Base-by-base conservation (phyloP, 768 basidiomycete species). In the Pleurotus platypus region DNA sequence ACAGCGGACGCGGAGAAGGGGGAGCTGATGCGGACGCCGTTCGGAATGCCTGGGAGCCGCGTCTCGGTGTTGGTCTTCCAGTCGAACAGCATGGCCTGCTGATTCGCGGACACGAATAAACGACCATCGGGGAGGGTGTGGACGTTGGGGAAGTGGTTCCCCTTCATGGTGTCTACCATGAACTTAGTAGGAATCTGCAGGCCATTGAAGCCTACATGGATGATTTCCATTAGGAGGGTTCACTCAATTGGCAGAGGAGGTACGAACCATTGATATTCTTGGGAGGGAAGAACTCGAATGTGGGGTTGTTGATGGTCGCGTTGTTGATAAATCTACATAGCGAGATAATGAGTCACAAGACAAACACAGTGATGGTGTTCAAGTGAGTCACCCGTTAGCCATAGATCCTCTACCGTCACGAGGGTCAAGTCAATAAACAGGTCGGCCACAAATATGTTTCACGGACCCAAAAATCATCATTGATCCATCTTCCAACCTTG, bases 271-370 rank as follows among this genome's bases (percentile, higher is more conserved):
- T 67, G 57, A 66, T 66, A 46, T 75, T 73, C 54, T 76, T 76
- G 4, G 70, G 64, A 2, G 75, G 75, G 66, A 69, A 24, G 2
- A 57, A 11, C 20, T 40, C 27, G 12, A 12, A 53, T 38, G 55
- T 16, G 47, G 58, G 27, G 37, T 13, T 15, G 8, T 26, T 13
- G 12, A 55, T 49, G 1, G 48, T 5, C 6, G 38, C 65, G 64
- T 79, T 83, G 63, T 87, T 85, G 66, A 86, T 86, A 77, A 85
- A 87, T 4, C 83, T 83, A 7, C 57, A 9, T 35, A 9, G 11
- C 30, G 4, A 9, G 8, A 35, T 35, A 9, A 35, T 35, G 9
- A 35, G 30, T 35, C 11, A 35, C 30, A 9, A 43, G 47, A 51
- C 46, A 47, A 43, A 5, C 39, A 49, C 2, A 39, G 39, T 48